Conservation (phyloP, 202 grass and related monocot species). For the Musa balbisiana region DNA sequence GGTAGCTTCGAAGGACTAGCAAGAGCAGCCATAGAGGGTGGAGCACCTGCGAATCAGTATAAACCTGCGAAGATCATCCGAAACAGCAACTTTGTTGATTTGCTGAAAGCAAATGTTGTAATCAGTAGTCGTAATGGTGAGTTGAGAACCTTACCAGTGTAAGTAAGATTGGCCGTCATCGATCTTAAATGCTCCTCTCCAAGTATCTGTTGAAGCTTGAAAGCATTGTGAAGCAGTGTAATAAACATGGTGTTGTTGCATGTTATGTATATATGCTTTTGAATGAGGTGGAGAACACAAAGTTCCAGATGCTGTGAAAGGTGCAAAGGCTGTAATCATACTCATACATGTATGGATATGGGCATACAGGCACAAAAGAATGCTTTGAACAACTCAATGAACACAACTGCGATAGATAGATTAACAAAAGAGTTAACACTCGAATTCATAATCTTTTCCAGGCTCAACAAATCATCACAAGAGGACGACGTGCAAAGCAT, state of each 20-base stretch:
- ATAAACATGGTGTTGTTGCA: background rate
- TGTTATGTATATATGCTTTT: background rate
- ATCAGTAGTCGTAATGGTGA: background rate
- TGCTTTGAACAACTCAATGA: no score
- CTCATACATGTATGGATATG: no score
- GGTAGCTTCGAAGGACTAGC: conserved; percentile 23
- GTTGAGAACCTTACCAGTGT: background rate
- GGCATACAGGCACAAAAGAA: no score
- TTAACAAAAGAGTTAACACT: no score
- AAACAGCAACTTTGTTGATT: background rate
- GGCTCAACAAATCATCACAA: no score
- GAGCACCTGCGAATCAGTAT: conserved; percentile 30
- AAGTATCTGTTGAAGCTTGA: background rate
- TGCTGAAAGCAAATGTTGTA: conserved; percentile 15
- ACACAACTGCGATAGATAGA: no score
- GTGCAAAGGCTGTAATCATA: no score
- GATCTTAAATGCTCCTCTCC: background rate
- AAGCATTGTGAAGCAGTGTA: background rate
- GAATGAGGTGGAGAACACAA: background rate
- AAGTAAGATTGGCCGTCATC: background rate
- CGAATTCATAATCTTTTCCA: no score
- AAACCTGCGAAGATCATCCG: conserved; percentile 31
- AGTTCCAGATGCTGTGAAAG: no score
- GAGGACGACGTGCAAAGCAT: no score
- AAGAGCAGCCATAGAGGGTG: conserved; percentile 12